Evolutionary conservation across 768 basidiomycete genomes (phyloP), one percentile per base, ranked within the genome.

Genomic region (Clitopilus passeckerianus): DNA sequence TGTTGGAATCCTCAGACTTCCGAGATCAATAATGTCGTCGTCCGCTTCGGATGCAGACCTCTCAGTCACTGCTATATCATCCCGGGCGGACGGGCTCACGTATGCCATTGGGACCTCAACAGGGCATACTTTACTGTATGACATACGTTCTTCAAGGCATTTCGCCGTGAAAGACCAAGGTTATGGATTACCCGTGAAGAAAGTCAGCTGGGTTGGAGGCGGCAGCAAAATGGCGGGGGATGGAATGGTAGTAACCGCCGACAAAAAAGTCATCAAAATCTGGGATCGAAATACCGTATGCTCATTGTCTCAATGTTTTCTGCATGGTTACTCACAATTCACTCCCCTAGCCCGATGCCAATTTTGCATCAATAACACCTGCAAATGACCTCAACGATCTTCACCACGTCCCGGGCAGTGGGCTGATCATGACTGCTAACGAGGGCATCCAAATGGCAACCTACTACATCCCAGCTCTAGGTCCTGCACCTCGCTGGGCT

Each of bases 201-300:
- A 80, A 55, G 83, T 98, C 2, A 71, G 80, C 15, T 99, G 97
- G 97, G 84, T 98, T 18, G 91, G 95, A 66, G 92, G 92, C 34
- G 91, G 91, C 10, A 84, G 80, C 57, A 79, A 81, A 64, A 92
- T 90, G 86, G 90, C 89, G 1, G 93, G 93, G 54, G 90, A 91
- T 52, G 90, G 92, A 0, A 84, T 95, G 78, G 83, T 99, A 16
- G 77, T 95, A 57, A 95, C 90, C 71, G 93, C 94, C 0, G 97
- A 99, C 73, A 91, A 87, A 72, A 98, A 98, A 71, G 96, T 99
- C 24, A 83, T 98, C 67, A 99, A 99, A 74, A 89, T 98, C 27
- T 99, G 97, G 97, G 91, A 95, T 68, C 84, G 88, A 57, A 84
- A 90, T 71, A 82, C 81, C 41, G 93, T 93, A 75, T 57, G 90